These are phyloP conservation scores for Fusarium luffae DNA, from an alignment of 2,329 filamentous ascomycete genomes.

Conservation along the genomic window DNA sequence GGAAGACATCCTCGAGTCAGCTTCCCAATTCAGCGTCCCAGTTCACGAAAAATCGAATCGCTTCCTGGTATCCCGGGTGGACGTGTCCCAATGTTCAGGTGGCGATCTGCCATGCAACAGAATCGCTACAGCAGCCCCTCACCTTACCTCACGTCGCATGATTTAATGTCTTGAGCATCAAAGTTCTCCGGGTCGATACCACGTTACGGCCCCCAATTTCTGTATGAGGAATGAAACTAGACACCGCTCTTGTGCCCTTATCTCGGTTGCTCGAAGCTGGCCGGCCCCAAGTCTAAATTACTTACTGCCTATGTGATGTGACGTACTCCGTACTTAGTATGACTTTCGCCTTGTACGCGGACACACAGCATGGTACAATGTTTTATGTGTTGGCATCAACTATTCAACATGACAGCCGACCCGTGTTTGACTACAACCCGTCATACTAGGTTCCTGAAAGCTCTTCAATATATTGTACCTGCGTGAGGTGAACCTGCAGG, in stretches of 20 bases:
- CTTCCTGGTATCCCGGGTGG: slow-evolving; percentile 7
- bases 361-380: slow-evolving; percentile 6
- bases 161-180: slow-evolving; percentile 22
- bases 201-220: slow-evolving; percentile 10
- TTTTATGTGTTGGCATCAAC: slow-evolving; percentile 20
- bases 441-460: not conserved
- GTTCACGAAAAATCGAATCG: slow-evolving; percentile 17
- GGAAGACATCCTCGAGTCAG: slow-evolving; percentile 30
- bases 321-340: slow-evolving; percentile 3
- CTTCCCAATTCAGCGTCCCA: slow-evolving; percentile 23
- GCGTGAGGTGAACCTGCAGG: not conserved
- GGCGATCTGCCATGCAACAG: slow-evolving; percentile 36
- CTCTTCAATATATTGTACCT: not conserved
- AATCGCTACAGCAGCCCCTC: slow-evolving; percentile 13
- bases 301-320: not conserved
- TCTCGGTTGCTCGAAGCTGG: slow-evolving; percentile 34
- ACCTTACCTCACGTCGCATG: slow-evolving; percentile 30
- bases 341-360: not conserved
- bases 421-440: not conserved
- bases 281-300: slow-evolving; percentile 10
- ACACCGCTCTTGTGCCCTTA: slow-evolving; percentile 33
- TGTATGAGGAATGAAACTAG: slow-evolving; percentile 36
- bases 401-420: not conserved
- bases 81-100: slow-evolving; percentile 13
- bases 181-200: slow-evolving; percentile 19